These are phyloP conservation scores for Reutealis trisperma DNA, from an alignment of 345 rosid species.

Conservation along the genomic window DNA sequence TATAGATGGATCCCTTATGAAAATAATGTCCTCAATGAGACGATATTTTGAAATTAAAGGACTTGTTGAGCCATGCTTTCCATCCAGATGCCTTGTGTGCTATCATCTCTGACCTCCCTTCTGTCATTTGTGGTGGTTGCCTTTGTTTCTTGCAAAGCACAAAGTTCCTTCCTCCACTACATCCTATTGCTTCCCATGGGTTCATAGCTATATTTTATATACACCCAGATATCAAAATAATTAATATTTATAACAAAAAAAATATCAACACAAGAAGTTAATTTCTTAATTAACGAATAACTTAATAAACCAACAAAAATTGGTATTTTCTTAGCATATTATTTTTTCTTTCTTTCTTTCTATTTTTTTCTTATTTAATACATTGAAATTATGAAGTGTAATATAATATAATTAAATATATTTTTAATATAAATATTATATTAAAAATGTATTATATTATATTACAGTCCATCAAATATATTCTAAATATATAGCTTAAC, in stretches of 20 bases:
- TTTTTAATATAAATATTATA: no score
- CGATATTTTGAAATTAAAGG: constrained; percentile 12
- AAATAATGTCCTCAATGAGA: not conserved
- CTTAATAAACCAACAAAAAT: no score
- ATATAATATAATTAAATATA: no score
- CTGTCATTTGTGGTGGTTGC: constrained; percentile 23
- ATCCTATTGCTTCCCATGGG: constrained; percentile 27
- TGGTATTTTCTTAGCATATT: no score
- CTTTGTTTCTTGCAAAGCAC: constrained; percentile 25
- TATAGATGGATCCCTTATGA: not conserved
- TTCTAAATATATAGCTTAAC: no score
- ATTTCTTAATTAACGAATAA: no score
- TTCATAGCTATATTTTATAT: constrained; percentile 6
- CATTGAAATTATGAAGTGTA: no score
- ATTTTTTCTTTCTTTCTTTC: no score
- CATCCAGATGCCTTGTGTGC: constrained; percentile 13
- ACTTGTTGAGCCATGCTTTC: constrained; percentile 27
- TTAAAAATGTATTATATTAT: no score
- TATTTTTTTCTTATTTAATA: no score
- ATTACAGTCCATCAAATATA: no score
- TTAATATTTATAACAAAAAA: not conserved
- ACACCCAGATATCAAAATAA: not conserved
- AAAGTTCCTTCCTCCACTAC: constrained; percentile 18
- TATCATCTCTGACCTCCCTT: not conserved
- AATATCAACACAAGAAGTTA: not conserved